Conservation (phyloP, 257 asterid species). For the Scutellaria minor region DNA sequence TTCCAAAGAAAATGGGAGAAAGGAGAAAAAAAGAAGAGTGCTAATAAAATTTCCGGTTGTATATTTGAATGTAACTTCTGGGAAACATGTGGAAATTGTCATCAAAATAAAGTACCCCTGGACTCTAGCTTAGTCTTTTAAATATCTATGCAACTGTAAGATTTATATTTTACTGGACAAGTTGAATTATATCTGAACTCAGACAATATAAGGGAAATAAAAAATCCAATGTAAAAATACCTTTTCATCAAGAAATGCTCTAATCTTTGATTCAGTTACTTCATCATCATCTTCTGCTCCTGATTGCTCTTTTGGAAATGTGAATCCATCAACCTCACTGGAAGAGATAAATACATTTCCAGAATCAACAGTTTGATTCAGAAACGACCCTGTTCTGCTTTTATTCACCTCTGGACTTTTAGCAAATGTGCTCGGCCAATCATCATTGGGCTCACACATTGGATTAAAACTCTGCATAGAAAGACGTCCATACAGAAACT, state of each 20-base stretch:
- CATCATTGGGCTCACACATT: slow-evolving; percentile 71
- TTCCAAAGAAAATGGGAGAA: background rate
- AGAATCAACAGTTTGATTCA: slow-evolving; percentile 41
- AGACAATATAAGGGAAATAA: background rate
- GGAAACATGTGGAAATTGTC: background rate
- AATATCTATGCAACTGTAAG: background rate
- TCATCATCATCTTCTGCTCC: slow-evolving; percentile 75
- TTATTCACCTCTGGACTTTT: slow-evolving; percentile 54
- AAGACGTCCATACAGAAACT: slow-evolving; percentile 2
- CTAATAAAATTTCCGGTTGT: background rate
- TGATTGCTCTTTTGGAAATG: slow-evolving; percentile 55
- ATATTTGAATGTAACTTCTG: background rate
- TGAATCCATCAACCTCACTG: slow-evolving; percentile 48
- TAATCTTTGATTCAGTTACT: slow-evolving; percentile 70
- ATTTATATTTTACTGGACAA: background rate
- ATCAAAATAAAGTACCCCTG: background rate
- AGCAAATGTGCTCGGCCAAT: slow-evolving; percentile 65
- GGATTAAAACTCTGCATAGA: slow-evolving; percentile 80
- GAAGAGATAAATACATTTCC: slow-evolving; percentile 39
- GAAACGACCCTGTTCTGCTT: slow-evolving; percentile 40
- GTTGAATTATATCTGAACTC: background rate
- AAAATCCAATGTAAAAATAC: slow-evolving; percentile 31
- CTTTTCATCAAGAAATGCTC: slow-evolving; percentile 84
- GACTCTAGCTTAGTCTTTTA: background rate
- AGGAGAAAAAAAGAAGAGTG: background rate